Evolutionary conservation across 768 basidiomycete species (phyloP).

Genomic region (Pleurotus salmoneostramineus): DNA sequence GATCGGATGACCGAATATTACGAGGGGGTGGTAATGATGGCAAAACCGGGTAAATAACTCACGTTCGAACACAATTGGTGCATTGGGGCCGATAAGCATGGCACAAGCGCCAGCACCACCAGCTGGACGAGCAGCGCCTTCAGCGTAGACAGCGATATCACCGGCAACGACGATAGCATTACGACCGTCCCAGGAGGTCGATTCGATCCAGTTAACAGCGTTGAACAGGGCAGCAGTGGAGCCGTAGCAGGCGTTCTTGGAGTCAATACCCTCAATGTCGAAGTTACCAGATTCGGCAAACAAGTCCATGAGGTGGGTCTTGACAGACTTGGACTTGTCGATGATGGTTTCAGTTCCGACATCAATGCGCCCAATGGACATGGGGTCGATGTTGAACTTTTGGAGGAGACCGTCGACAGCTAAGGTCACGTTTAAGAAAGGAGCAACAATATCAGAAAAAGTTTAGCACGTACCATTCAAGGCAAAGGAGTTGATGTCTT

Average conservation of each 20-base stretch:
- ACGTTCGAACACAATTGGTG: slow-evolving; percentile 95
- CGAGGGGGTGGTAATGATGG: slow-evolving; percentile 6
- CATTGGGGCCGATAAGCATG: slow-evolving; percentile 93
- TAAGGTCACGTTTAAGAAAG: slow-evolving; percentile 23
- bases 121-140: slow-evolving; percentile 90
- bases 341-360: slow-evolving; percentile 99
- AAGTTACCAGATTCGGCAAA: slow-evolving; percentile 90
- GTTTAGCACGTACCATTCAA: slow-evolving; percentile 62
- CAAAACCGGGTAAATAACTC: slow-evolving; percentile 30
- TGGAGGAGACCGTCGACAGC: slow-evolving; percentile 87
- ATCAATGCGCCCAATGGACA: slow-evolving; percentile 94
- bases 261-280: slow-evolving; percentile 98
- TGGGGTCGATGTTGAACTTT: slow-evolving; percentile 95
- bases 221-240: slow-evolving; percentile 99
- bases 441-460: not conserved
- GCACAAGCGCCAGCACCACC: slow-evolving; percentile 97
- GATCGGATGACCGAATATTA: slow-evolving; percentile 7
- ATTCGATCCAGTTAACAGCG: slow-evolving; percentile 97
- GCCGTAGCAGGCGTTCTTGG: slow-evolving; percentile 99
- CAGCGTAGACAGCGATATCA: slow-evolving; percentile 97
- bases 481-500: slow-evolving; percentile 98
- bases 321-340: slow-evolving; percentile 98
- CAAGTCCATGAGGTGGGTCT: slow-evolving; percentile 98
- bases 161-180: slow-evolving; percentile 96
- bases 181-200: slow-evolving; percentile 93